A percentile compares a stretch with the other conserved stretches of the same genome.
Conservation (phyloP, 371 early-diverging fungal genomes). For the Smittium culicis region DNA sequence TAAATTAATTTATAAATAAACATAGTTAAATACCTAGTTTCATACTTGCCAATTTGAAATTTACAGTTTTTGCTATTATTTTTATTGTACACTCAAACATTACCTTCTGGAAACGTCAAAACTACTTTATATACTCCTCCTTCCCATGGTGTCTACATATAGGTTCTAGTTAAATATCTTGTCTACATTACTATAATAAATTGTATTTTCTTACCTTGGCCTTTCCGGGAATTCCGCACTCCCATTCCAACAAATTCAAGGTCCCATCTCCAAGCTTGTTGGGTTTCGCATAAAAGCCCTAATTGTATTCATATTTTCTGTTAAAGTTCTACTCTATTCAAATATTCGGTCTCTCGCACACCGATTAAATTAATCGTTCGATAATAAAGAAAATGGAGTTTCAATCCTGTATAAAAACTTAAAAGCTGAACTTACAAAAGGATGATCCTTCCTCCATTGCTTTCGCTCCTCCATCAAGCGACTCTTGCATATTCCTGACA, state of each 20-base stretch:
- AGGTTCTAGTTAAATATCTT: neutral
- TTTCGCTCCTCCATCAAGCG: conserved; percentile 89
- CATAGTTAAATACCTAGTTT: conserved; percentile 3
- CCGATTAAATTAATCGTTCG: too few species aligned
- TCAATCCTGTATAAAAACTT: neutral
- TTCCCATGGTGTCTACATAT: conserved; percentile 75
- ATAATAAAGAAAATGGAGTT: too few species aligned
- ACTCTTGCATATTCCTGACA: conserved; percentile 55
- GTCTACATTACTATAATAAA: conserved; percentile 26
- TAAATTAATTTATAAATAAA: conserved; percentile 9
- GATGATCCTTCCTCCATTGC: conserved; percentile 95
- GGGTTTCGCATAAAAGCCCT: conserved; percentile 81
- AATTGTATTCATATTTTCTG: conserved; percentile 3
- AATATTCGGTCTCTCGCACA: neutral
- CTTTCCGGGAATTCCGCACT: conserved; percentile 91
- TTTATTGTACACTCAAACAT: conserved; percentile 30
- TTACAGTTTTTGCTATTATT: too few species aligned
- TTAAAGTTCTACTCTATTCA: neutral
- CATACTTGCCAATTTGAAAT: too few species aligned
- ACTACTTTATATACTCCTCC: conserved; percentile 84
- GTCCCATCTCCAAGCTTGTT: conserved; percentile 65
- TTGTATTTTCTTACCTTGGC: conserved; percentile 17
- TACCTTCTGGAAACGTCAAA: conserved; percentile 70
- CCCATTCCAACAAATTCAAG: conserved; percentile 80
- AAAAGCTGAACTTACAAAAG: conserved; percentile 45